These are phyloP conservation scores for Eimeria maxima DNA, from an alignment of 169 alveolate species.

Conservation along the genomic window DNA sequence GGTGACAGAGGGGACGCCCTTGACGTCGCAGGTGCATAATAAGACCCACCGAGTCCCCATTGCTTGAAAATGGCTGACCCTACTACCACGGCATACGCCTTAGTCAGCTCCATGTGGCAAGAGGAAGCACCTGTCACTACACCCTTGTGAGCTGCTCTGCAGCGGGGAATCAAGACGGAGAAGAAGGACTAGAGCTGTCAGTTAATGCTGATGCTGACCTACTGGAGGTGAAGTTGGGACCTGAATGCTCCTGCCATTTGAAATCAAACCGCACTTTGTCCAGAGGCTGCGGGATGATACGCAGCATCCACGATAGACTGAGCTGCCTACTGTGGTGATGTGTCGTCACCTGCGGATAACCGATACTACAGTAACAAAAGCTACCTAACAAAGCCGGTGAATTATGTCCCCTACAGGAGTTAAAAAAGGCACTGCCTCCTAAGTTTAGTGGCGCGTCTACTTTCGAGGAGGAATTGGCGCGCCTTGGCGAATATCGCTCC, in stretches of 20 bases:
- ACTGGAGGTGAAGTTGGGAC: slow-evolving; percentile 54
- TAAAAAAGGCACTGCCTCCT: slow-evolving; percentile 54
- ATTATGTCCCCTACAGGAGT: slow-evolving; percentile 6
- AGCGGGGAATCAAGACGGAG: slow-evolving; percentile 13
- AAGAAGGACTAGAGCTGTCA: background rate
- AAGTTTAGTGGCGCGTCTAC: background rate
- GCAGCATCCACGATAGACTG: background rate
- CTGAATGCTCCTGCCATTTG: background rate
- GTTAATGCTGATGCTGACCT: slow-evolving; percentile 16
- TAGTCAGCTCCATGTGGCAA: background rate
- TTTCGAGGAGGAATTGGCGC: background rate
- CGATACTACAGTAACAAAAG: background rate
- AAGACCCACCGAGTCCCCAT: no score
- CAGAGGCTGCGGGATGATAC: background rate
- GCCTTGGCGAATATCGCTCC: background rate
- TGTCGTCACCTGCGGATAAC: background rate
- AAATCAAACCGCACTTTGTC: background rate
- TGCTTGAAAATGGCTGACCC: background rate
- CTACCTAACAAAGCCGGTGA: background rate
- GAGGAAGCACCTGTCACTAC: background rate
- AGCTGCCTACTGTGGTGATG: background rate
- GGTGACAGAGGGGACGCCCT: slow-evolving; percentile 18
- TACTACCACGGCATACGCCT: background rate
- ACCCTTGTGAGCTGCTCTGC: background rate
- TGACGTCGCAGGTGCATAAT: slow-evolving; percentile 19